Conservation (phyloP, 495 filamentous ascomycete genomes). For the Hypoxylon intermedium region DNA sequence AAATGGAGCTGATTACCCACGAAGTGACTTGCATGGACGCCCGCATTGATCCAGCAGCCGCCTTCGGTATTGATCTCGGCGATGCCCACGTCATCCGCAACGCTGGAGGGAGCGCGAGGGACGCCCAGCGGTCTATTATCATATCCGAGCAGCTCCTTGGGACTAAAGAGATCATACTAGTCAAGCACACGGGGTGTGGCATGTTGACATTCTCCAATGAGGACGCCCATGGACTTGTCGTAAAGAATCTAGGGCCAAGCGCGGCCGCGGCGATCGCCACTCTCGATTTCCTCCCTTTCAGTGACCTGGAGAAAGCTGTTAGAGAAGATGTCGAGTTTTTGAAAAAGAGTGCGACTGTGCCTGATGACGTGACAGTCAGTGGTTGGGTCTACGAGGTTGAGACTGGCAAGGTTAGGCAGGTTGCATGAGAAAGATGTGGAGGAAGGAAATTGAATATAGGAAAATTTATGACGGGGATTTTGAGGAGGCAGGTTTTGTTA, state of each 20-base stretch:
- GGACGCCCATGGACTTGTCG: conserved; percentile 63
- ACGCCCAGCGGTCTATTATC: conserved; percentile 75
- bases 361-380: conserved; percentile 64
- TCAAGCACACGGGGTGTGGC: conserved; percentile 84
- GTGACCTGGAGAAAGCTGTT: conserved; percentile 68
- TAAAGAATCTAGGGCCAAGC: conserved; percentile 60
- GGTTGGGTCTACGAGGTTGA: conserved; percentile 85
- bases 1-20: conserved; percentile 14
- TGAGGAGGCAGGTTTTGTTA: not conserved
- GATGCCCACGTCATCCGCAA: conserved; percentile 87
- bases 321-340: conserved; percentile 70
- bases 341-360: conserved; percentile 64
- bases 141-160: conserved; percentile 84
- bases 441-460: not conserved
- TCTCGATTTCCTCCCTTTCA: conserved; percentile 69
- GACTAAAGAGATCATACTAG: conserved; percentile 76
- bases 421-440: conserved; percentile 45
- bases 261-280: conserved; percentile 51
- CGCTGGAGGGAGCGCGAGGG: conserved; percentile 68
- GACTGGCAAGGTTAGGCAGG: conserved; percentile 71
- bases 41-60: conserved; percentile 73
- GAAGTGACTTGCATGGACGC: conserved; percentile 82
- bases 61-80: conserved; percentile 76
- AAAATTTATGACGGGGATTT: not conserved
- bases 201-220: conserved; percentile 82